Evolutionary conservation across 2,329 filamentous ascomycete genomes (phyloP).

Genomic region (Pyrenophora seminiperda): DNA sequence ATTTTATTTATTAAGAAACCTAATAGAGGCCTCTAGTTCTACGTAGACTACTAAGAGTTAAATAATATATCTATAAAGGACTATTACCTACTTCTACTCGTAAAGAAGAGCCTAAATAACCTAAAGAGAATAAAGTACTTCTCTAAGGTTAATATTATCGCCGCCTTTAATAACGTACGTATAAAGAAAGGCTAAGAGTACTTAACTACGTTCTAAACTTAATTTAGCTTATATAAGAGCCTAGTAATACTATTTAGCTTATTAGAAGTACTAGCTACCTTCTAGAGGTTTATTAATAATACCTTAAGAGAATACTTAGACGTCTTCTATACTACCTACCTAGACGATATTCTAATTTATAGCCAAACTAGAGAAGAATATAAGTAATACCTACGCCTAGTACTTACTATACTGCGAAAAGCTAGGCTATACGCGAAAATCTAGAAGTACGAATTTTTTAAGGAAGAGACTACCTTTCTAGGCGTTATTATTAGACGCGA

Average conservation of each 20-base stretch:
- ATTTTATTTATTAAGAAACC: too few species aligned
- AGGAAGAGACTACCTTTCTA: not conserved
- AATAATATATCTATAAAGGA: not conserved
- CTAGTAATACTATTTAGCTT: too few species aligned
- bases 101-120: too few species aligned
- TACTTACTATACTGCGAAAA: too few species aligned
- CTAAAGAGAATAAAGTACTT: too few species aligned
- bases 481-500: not conserved
- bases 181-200: not conserved
- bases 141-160: not conserved
- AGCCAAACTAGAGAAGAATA: not conserved
- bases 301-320: not conserved
- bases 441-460: not conserved
- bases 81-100: not conserved
- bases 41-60: not conserved
- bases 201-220: not conserved
- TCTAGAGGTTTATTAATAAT: too few species aligned
- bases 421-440: not conserved
- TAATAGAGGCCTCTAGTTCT: not conserved
- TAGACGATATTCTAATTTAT: slow-evolving; percentile 2
- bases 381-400: not conserved
- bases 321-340: not conserved
- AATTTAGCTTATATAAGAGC: too few species aligned
- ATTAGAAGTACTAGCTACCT: too few species aligned
- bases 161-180: not conserved